These are phyloP conservation scores for Oryza longistaminata DNA, from an alignment of 176 grass and related monocot species.

Conservation along the genomic window DNA sequence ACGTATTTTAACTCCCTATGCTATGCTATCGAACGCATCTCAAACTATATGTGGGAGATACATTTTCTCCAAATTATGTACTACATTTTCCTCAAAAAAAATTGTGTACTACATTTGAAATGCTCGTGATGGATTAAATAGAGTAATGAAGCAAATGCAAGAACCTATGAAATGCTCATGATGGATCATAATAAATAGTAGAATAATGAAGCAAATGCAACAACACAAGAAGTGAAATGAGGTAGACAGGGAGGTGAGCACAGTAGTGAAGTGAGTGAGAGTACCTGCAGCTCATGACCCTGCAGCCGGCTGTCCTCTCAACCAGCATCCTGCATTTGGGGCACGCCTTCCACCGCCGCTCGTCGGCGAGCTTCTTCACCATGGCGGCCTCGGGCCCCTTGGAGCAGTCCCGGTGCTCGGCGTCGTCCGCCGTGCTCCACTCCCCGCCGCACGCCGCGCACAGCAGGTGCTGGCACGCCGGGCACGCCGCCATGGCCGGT, in stretches of 20 bases:
- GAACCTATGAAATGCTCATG: too few relatives aligned
- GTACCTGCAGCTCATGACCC: constrained; percentile 32
- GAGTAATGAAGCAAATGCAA: too few relatives aligned
- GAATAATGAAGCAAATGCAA: not conserved
- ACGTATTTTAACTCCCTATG: too few relatives aligned
- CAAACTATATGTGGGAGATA: too few relatives aligned
- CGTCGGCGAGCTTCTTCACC: constrained; percentile 9
- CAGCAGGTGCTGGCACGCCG: constrained; percentile 22
- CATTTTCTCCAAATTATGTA: too few relatives aligned
- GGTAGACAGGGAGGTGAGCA: not conserved
- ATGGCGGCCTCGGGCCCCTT: not conserved
- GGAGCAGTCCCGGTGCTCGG: constrained; percentile 18
- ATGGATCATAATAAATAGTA: too few relatives aligned
- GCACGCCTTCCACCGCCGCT: constrained; percentile 38
- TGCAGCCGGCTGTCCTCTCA: constrained; percentile 25
- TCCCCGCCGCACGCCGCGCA: constrained; percentile 41
- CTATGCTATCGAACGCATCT: too few relatives aligned
- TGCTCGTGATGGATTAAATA: too few relatives aligned
- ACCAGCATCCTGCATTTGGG: constrained; percentile 25
- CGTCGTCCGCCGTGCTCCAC: not conserved
- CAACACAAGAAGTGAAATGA: not conserved
- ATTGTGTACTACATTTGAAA: too few relatives aligned
- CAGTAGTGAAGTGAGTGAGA: constrained; percentile 22
- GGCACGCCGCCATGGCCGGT: constrained; percentile 32
- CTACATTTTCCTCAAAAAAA: too few relatives aligned